Evolutionary conservation across 2,329 filamentous ascomycete species (phyloP), one percentile per base, ranked within the genome.

Genomic region (Shiraia sp.): DNA sequence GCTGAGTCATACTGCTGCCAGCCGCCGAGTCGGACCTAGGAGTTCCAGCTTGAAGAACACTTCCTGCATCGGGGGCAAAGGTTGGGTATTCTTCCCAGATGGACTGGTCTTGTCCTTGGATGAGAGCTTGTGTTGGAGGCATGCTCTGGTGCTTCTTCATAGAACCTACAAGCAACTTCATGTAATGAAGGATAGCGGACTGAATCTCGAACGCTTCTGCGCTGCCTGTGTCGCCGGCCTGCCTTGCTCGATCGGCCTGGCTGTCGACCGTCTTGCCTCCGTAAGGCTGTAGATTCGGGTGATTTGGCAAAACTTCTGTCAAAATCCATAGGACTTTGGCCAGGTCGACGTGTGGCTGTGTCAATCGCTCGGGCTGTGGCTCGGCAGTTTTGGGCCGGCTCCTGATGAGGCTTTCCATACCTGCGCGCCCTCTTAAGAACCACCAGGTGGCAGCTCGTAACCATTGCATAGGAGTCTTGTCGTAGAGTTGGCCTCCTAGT

Each of bases 261-360:
- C 47, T 50, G n/a, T 60, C 61, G 3, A 53, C 56, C 8, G 42
- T 33, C 27, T 53, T 42, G 13, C 51, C 49, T 13, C 58, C 59
- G 13, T 63, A 71, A 23, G 41, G 54, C 25, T 40, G 49, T 17
- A 70, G 28, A 12, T 32, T 45, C 1, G 68, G 64, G 40, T 72
- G 69, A 13, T 55, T 62, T 1, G 56, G 58, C 6, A 77, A 48
- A 10, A 75, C 63, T 41, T 76, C 70, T 4, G 63, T 65, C 5
- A 75, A 44, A n/a, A 96, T 81, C 90, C 91, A 96, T 66, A 88
- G 86, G 0, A 85, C 79, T 66, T 96, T 96, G 16, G 88, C 85
- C 36, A 96, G 75, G 66, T 96, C 89, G 1, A 92, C 80, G 57
- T 95, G 90, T 1, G 89, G 86, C 69, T 96, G 91, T 43, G 87